Evolutionary conservation across 2,329 filamentous ascomycete genomes (phyloP).

Genomic region (Colletotrichum sp.): DNA sequence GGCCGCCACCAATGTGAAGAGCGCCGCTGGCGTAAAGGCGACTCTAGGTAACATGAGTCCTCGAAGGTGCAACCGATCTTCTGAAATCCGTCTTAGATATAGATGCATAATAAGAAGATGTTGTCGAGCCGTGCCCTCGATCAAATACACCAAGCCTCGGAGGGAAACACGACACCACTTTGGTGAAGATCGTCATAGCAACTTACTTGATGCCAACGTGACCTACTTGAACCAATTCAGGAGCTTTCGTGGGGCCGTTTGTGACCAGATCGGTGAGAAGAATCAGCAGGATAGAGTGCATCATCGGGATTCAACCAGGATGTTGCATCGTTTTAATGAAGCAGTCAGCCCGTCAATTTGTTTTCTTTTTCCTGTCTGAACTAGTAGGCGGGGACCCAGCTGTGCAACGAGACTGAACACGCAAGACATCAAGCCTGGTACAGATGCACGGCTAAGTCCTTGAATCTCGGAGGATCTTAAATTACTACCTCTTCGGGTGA

Average conservation of each 20-base stretch:
- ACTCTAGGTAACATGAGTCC: background rate
- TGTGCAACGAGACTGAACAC: background rate
- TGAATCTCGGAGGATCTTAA: background rate
- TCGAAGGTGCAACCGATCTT: background rate
- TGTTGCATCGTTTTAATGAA: background rate
- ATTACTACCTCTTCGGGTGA: background rate
- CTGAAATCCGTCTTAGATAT: background rate
- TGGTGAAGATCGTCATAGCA: background rate
- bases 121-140: background rate
- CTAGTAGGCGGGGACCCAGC: background rate
- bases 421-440: background rate
- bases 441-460: background rate
- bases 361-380: background rate
- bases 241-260: background rate
- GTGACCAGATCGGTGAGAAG: background rate
- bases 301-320: background rate
- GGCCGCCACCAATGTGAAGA: background rate
- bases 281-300: background rate
- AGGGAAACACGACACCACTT: background rate
- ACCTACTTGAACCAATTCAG: background rate
- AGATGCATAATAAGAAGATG: background rate
- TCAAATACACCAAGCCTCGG: background rate
- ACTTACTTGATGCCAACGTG: background rate
- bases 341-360: background rate
- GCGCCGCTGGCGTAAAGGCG: no score